Conservation (phyloP, 2,329 filamentous ascomycete genomes). For the Cladosporium sp. region DNA sequence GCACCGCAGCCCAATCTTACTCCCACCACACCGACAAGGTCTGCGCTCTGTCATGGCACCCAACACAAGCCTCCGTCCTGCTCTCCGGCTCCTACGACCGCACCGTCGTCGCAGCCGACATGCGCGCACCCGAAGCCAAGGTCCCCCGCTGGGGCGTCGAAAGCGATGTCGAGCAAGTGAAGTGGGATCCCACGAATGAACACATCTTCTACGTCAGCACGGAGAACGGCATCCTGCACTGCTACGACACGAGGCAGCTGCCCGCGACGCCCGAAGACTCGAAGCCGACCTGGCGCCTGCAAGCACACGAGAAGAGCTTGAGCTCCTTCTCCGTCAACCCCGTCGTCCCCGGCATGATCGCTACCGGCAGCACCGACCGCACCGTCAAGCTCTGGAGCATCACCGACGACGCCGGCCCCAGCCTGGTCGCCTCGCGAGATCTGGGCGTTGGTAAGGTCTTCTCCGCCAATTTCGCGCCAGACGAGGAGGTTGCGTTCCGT, state of each 20-base stretch:
- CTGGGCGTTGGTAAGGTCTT: constrained; percentile 94
- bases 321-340: constrained; percentile 91
- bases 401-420: constrained; percentile 60
- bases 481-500: constrained; percentile 83
- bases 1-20: constrained; percentile 93
- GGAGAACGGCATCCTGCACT: constrained; percentile 85
- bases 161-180: constrained; percentile 86
- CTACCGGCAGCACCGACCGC: constrained; percentile 88
- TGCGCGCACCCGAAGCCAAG: constrained; percentile 82
- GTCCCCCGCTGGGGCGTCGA: constrained; percentile 86
- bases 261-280: constrained; percentile 66
- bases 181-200: constrained; percentile 86
- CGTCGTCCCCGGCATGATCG: constrained; percentile 84
- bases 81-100: constrained; percentile 93
- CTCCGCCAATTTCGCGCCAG: constrained; percentile 81
- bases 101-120: constrained; percentile 89
- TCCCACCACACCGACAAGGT: constrained; percentile 95
- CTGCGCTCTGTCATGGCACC: constrained; percentile 91
- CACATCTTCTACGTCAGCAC: constrained; percentile 94
- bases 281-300: constrained; percentile 88
- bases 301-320: constrained; percentile 88
- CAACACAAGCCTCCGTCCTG: constrained; percentile 76
- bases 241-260: constrained; percentile 76
- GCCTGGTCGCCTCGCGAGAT: constrained; percentile 85
- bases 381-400: constrained; percentile 97